Evolutionary conservation across 257 asterid genomes (phyloP), one percentile per base, ranked within the genome.

Genomic region (Nyctanthes arbortristis): DNA sequence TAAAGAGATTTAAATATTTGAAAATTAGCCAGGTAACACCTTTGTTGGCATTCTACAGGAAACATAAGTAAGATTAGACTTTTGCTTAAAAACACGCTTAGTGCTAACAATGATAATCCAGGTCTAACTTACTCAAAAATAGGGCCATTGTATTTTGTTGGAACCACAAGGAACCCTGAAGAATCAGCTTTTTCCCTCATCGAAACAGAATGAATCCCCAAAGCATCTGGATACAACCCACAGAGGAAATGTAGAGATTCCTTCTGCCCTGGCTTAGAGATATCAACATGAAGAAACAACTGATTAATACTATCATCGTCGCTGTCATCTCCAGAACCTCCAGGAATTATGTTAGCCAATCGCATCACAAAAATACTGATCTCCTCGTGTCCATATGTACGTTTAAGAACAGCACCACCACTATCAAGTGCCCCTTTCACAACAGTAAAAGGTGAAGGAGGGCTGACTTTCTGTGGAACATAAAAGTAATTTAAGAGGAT

Each of bases 221-320:
- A 75, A 75, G 99, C 99, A 87, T 93, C 99, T 0, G 97, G 96
- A 71, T 93, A 93, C 75, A 91, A 61, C 47, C 96, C 99, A 37
- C 99, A 93, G 18, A 91, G 96, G 74, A 93, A 91, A 80, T 82
- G 96, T 81, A 93, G 66, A 49, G 96, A 80, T 28, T 81, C 85
- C 68, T 80, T 64, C 75, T 74, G 80, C 54, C 88, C 93, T 31
- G 89, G 96, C 81, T 93, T 93, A 31, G 96, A 87, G 80, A 93
- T 82, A 67, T 85, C 87, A 76, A 91, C 85, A 60, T 91, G 93
- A 59, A 93, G 81, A 81, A 91, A 91, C 75, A 93, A 81, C 55
- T 93, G 99, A 77, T 83, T 84, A 60, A 86, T 71, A 58, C 70
- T 75, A 61, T 78, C 92, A 27, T 72, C 82, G 32, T 73, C 79